Evolutionary conservation across 495 filamentous ascomycete genomes (phyloP), one percentile per base, ranked within the genome.

Genomic region (Hypoxylon rickii): DNA sequence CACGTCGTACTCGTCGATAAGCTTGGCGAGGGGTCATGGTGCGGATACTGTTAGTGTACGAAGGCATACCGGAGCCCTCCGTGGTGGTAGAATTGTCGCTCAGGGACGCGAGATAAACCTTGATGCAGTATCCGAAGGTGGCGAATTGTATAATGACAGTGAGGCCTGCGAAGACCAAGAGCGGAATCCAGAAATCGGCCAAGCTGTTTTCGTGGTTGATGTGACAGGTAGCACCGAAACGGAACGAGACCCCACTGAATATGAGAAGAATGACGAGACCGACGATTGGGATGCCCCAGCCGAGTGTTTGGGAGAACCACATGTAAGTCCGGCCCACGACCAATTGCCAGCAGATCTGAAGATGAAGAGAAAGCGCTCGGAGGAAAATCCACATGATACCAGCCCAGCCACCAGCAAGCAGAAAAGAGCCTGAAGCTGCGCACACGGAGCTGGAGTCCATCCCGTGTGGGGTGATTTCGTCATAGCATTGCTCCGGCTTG

Each of bases 311-410:
- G 8, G 95, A 85, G 55, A 80, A 81, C 81, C 89, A 91, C 85
- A 97, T 97, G 72, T 96, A 97, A 55, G 85, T 90, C 15, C 82
- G 81, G 2, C 94, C 95, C 6, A 95, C 86, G 3, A 93, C 84
- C 15, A 95, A 77, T 67, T 97, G 90, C 95, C 95, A 98, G 76
- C 91, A 96, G 38, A 98, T 96, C 73, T 97, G 95, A 10, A 98
- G 83, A 70, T 98, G 94, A 48, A 98, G 87, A 13, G 92, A 96
- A 34, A 97, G 68, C 3, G 94, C 88, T 43, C 94, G 85, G 38
- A 97, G 77, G 71, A 97, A 96, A 70, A 89, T 86, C 92, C 92
- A 98, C 61, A 93, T 79, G 3, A 89, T 84, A 18, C 85, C 86
- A 38, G 83, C 77, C 81, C 90, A 90, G 47, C 92, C 95, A 39